Base-by-base conservation (phyloP, 208 protist genomes). In the Acanthamoeba divionensis region DNA sequence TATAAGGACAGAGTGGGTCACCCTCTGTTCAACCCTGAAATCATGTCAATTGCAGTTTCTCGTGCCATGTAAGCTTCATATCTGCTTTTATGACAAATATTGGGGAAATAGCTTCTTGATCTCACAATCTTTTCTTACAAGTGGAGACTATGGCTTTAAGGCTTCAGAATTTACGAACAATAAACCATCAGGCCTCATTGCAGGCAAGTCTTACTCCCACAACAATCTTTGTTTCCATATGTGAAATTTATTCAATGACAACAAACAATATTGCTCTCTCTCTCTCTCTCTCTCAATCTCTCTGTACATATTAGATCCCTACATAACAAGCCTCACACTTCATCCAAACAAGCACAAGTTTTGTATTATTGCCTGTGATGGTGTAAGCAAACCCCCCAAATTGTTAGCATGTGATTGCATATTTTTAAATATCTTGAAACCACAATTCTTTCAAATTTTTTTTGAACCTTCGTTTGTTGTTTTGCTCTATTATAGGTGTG, bases 31-130 rank as follows among this genome's bases (percentile, higher is more conserved):
- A 82, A 82, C 29, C 71, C 71, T 7, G 71, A 50, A 41, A 55
- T 82, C 24, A 82, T 82, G 71, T 82, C 71, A 41, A 82, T 82
- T 29, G 71, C 71, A 24, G 41, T 82, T 63, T 82, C 71, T n/a
- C 36, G 71, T 10, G 71, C 71, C 15, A 82, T 82, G 71, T 82
- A 82, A 24, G 50, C 71, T 8, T 36, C 44, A 0, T 65, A 6
- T 13, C 13, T 60, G 13, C 71, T 79, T 7, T 60, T 18, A 24
- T 60, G 18, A 24, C 52, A 24, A 60, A 60, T 60, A 60, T 60
- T n/a, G n/a, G n/a, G n/a, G n/a, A n/a, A n/a, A n/a, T 18, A 18
- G 10, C 9, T 15, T 67, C 15, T 57, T 18, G 52, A 57, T 57
- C 52, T 57, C 15, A 18, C 29, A 41, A 21, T 73, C n/a, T 33